Base-by-base conservation (phyloP, 2,329 filamentous ascomycete species). In the Pestalotiopsis sp. region DNA sequence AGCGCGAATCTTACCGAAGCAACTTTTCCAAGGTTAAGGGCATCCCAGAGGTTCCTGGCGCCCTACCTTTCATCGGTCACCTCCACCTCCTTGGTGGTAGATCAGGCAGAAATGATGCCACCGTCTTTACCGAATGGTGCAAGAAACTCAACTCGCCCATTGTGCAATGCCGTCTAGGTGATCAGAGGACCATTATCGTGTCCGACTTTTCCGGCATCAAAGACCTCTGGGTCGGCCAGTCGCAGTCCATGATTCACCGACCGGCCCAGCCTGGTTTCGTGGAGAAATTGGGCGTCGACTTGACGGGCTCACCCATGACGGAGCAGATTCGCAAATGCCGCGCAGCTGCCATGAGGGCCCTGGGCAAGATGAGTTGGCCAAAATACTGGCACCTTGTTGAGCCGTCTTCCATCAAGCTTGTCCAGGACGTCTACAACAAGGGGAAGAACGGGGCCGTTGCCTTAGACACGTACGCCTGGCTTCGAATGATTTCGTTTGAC, bases 181-280 rank as follows among this genome's bases (percentile, higher is more conserved):
- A 71, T 63, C 72, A 75, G 69, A 61, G 72, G 27, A 69, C 72
- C 38, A 45, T 74, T 14, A 65, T 75, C 14, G 72, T 71, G 9
- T 71, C 71, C 38, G 70, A 70, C 20, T 75, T 70, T 49, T 61
- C 65, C 7, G 67, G 62, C 3, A 71, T 73, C n/a, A 70, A 72
- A 41, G 72, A 74, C 45, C 64, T 75, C 6, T 75, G 72, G 70
- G 67, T 75, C 17, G 68, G 69, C 7, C 68, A 73, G 27, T 68
- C 68, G 17, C 68, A 72, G 31, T 66, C 70, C 17, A 63, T 75
- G 39, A 73, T 75, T 31, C 66, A 72, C 66, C 69, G 71, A 41
- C 73, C 72, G 13, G 67, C 70, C 36, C 73, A 75, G 69, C 73
- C 72, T 62, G 73, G 72, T 3, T 75, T 75, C 67, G 67, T 71